Percentiles rank a stretch among this genome's conserved stretches.
Conservation (phyloP, 2,329 filamentous ascomycete species). For the Diaporthe vaccinii region DNA sequence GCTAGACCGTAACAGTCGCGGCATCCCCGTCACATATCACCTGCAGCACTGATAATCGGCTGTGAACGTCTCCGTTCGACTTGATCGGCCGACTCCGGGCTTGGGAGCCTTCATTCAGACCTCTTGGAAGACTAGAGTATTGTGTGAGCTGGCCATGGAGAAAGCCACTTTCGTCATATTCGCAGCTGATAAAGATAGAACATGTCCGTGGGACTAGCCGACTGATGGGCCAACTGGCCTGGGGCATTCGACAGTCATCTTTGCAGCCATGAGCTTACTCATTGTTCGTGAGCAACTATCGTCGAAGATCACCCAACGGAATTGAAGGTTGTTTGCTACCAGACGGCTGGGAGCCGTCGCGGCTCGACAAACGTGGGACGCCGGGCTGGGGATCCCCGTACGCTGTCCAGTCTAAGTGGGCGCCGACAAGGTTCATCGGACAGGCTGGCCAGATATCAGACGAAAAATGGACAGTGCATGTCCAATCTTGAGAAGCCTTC, state of each 20-base stretch:
- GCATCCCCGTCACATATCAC: constrained; percentile 13
- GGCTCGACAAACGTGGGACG: constrained; percentile 16
- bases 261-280: not conserved
- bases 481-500: not conserved
- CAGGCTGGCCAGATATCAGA: constrained; percentile 33
- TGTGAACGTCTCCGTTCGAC: not conserved
- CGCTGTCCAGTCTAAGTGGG: constrained; percentile 6
- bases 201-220: not conserved
- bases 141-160: no score
- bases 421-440: constrained; percentile 31
- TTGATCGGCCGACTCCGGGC: not conserved
- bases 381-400: constrained; percentile 31
- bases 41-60: not conserved
- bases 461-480: constrained; percentile 7
- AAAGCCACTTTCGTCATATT: not conserved
- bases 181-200: not conserved
- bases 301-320: constrained; percentile 43
- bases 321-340: constrained; percentile 35
- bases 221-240: not conserved
- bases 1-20: not conserved
- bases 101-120: not conserved
- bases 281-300: not conserved
- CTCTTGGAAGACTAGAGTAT: not conserved
- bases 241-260: not conserved
- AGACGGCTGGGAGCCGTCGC: constrained; percentile 22